Base-by-base conservation (phyloP, 768 basidiomycete genomes). In the Suillus sp. region DNA sequence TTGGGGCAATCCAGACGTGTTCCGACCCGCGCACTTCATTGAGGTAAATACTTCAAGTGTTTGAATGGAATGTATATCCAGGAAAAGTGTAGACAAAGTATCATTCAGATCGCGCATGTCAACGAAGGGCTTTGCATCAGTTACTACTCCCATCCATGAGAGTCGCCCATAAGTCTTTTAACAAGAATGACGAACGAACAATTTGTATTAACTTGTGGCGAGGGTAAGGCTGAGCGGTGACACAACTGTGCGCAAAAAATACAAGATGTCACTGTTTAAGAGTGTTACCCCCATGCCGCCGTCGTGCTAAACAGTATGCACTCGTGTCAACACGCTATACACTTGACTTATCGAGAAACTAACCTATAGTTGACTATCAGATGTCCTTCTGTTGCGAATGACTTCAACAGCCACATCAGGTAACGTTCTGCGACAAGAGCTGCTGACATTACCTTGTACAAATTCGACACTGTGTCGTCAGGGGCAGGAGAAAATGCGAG, bases 321-420 rank as follows among this genome's bases (percentile, higher is more conserved):
- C 25, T 32, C 7, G 37, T 27, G 16, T 13, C 22, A 35, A 42
- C 32, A 30, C 10, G 13, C 4, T 8, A n/a, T 18, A 7, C 22
- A 8, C 10, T 6, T 30, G 22, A 42, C 30, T 18, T 27, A 6
- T 35, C 20, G 22, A 20, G 37, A 40, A 57, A 67, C 81, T 66
- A 55, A 88, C 93, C 91, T 93, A 72, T 95, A 96, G 75, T 96
- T 95, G 42, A 96, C 93, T 71, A 95, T 94, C 67, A 96, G 81
- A 74, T 93, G 92, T 0, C 90, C 90, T 68, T 95, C 93, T 0
- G 94, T 95, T 2, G 88, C 85, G 73, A 94, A 95, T 42, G 91
- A 93, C 91, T 93, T 71, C 6, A 63, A 38, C 48, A 25, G 27
- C 42, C 2, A 20, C 20, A 57, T 50, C 60, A 43, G 47, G 45